Percentiles rank a stretch among this genome's conserved stretches.
Conservation (phyloP, 2,329 filamentous ascomycete species). For the Hypoxylon sp. region DNA sequence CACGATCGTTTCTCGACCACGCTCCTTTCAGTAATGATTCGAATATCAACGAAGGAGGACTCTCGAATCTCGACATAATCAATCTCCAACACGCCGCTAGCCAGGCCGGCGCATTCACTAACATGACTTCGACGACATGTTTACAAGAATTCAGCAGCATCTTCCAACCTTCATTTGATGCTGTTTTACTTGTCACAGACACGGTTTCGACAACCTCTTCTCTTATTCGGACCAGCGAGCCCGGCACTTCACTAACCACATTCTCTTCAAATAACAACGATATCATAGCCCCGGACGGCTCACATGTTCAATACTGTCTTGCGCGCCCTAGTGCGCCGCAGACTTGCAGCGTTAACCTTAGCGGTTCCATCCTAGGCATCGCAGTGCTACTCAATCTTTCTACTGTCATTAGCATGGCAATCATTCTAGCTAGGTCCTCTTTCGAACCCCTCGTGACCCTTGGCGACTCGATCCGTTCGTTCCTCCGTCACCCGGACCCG, state of each 20-base stretch:
- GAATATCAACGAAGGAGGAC: constrained; percentile 52
- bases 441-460: constrained; percentile 52
- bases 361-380: constrained; percentile 58
- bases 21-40: constrained; percentile 55
- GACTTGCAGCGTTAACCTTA: constrained; percentile 59
- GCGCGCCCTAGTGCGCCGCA: constrained; percentile 44
- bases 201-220: constrained; percentile 47
- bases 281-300: constrained; percentile 43
- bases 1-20: constrained; percentile 53
- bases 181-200: constrained; percentile 54
- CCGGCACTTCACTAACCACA: constrained; percentile 46
- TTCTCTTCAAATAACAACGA: constrained; percentile 38
- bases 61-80: constrained; percentile 53
- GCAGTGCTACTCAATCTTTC: constrained; percentile 50
- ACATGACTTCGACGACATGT: constrained; percentile 52
- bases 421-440: constrained; percentile 44
- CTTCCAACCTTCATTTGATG: constrained; percentile 52
- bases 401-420: constrained; percentile 47
- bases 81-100: constrained; percentile 53
- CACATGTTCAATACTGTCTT: constrained; percentile 53
- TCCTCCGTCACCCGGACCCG: constrained; percentile 48
- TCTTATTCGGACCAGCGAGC: constrained; percentile 52
- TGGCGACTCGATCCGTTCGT: constrained; percentile 52
- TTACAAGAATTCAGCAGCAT: constrained; percentile 50
- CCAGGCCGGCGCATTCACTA: constrained; percentile 37